Conservation (phyloP, 2,329 filamentous ascomycete species). For the Cladophialophora yegresii region DNA sequence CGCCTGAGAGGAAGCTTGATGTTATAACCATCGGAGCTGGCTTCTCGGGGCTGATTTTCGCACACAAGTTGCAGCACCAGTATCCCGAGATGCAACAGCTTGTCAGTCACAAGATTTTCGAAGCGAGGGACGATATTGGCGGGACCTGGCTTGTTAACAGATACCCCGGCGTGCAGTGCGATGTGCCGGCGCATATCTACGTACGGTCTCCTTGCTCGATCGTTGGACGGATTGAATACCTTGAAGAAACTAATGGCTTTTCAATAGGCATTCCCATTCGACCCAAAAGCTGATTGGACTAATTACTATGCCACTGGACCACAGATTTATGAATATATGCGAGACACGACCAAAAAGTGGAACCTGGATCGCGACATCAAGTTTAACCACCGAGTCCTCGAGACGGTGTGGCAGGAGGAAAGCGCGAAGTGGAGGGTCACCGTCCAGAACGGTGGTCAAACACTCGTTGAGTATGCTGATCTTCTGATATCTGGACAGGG, state of each 20-base stretch:
- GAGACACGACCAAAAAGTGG: conserved; percentile 45
- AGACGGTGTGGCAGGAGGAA: conserved; percentile 45
- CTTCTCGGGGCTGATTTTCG: conserved; percentile 43
- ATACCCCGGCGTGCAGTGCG: conserved; percentile 54
- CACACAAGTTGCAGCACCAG: conserved; percentile 46
- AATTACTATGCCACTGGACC: conserved; percentile 45
- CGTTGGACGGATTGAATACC: background rate
- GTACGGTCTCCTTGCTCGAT: conserved; percentile 41
- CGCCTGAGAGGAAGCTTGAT: conserved; percentile 22
- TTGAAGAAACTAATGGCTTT: no score
- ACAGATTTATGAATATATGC: conserved; percentile 50
- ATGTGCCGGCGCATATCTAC: conserved; percentile 70
- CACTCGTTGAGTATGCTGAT: conserved; percentile 39
- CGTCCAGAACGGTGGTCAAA: conserved; percentile 38
- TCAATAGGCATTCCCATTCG: conserved; percentile 39
- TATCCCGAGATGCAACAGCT: conserved; percentile 40
- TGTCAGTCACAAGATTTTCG: conserved; percentile 47
- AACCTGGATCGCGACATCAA: conserved; percentile 45
- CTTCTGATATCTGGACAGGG: conserved; percentile 43
- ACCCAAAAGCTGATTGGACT: conserved; percentile 48
- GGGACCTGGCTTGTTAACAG: conserved; percentile 48
- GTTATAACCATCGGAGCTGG: conserved; percentile 38
- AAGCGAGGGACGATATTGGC: conserved; percentile 45
- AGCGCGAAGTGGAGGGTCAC: conserved; percentile 43
- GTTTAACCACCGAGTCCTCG: conserved; percentile 43